These are phyloP conservation scores for Ajuga chamaepitys DNA, from an alignment of 257 asterid genomes.

Conservation along the genomic window DNA sequence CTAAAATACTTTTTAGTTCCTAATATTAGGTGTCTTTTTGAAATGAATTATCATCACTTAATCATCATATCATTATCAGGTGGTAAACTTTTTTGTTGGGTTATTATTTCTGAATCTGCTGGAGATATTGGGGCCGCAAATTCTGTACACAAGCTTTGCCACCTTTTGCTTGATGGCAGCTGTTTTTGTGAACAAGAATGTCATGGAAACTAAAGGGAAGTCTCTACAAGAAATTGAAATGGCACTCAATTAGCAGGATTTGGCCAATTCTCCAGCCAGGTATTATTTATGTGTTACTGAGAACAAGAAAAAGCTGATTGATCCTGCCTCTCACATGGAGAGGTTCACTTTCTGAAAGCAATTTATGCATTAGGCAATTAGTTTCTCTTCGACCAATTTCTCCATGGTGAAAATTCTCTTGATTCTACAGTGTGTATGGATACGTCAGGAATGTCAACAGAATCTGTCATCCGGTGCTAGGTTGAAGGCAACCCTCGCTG, in stretches of 20 bases:
- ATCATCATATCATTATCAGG: constrained; percentile 37
- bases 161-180: constrained; percentile 48
- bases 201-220: constrained; percentile 85
- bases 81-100: constrained; percentile 71
- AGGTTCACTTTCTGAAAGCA: background rate
- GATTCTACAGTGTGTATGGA: background rate
- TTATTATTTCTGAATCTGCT: constrained; percentile 65
- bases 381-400: background rate
- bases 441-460: constrained; percentile 5
- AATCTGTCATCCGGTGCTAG: background rate
- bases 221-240: constrained; percentile 83
- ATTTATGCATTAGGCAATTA: background rate
- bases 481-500: background rate
- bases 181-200: constrained; percentile 50
- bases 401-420: too few relatives aligned
- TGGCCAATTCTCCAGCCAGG: constrained; percentile 11
- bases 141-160: constrained; percentile 54
- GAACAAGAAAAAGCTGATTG: background rate
- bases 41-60: background rate
- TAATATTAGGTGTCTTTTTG: background rate
- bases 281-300: background rate
- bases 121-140: constrained; percentile 70
- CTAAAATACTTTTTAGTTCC: background rate
- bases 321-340: background rate
- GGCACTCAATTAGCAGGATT: constrained; percentile 37